phyloP scores from a whole-genome alignment of 23 red algal genomes.

The Chondrus crispus region DNA sequence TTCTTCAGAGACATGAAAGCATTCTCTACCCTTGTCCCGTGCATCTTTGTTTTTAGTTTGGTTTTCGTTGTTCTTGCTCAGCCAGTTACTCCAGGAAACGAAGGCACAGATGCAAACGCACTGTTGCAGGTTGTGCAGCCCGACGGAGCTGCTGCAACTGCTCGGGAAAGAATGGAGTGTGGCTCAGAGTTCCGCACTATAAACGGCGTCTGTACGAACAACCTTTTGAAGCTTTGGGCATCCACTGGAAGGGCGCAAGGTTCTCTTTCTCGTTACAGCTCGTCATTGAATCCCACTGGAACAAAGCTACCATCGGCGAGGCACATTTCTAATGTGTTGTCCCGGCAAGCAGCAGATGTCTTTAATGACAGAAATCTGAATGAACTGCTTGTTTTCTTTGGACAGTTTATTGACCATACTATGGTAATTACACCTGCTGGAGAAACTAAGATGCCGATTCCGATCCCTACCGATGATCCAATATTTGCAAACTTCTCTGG shows the following conservation, averaged over 20 bases:
- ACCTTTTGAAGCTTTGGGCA: conserved; percentile 18
- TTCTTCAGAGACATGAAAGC: too few relatives aligned
- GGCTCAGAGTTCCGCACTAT: too few relatives aligned
- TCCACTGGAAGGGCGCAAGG: conserved; percentile 17
- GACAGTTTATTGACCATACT: conserved; percentile 66
- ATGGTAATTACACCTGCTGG: conserved; percentile 39
- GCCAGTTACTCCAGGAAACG: too few relatives aligned
- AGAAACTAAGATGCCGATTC: conserved; percentile 20
- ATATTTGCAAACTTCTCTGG: conserved; percentile 52
- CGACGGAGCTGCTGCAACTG: too few relatives aligned
- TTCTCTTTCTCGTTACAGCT: background rate
- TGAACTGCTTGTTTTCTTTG: conserved; percentile 52
- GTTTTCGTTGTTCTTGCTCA: too few relatives aligned
- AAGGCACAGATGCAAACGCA: too few relatives aligned
- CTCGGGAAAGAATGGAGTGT: too few relatives aligned
- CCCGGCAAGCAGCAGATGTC: background rate
- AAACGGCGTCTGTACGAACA: conserved; percentile 51
- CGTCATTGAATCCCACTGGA: conserved; percentile 1
- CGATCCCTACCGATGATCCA: conserved; percentile 46
- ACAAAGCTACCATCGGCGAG: conserved; percentile 27
- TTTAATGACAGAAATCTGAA: conserved; percentile 33
- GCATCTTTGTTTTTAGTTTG: too few relatives aligned
- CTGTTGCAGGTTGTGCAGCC: too few relatives aligned
- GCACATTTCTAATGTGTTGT: conserved; percentile 51
- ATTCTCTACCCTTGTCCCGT: too few relatives aligned